Conservation (phyloP, 352 stramenopile genomes). For the Globisporangium paddicum region DNA sequence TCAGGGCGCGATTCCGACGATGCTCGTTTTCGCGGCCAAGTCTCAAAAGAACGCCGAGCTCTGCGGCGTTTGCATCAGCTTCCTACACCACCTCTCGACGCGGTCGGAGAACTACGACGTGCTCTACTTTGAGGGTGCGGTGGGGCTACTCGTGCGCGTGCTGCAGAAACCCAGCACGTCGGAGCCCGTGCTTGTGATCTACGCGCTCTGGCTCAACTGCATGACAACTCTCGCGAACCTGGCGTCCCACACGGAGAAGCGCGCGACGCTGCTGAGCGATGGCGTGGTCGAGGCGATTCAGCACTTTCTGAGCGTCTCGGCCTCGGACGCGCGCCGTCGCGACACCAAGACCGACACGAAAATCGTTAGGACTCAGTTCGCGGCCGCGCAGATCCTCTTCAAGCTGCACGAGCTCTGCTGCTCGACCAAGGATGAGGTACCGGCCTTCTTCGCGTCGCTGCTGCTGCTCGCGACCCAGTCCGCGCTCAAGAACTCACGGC, state of each 20-base stretch:
- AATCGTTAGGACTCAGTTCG: slow-evolving; percentile 51
- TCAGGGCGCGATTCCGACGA: slow-evolving; percentile 54
- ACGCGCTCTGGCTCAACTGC: slow-evolving; percentile 46
- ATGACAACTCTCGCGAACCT: slow-evolving; percentile 59
- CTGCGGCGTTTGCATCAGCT: slow-evolving; percentile 59
- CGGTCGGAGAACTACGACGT: slow-evolving; percentile 53
- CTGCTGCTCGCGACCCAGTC: slow-evolving; percentile 57
- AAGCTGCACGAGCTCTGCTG: slow-evolving; percentile 58
- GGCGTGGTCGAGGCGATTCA: slow-evolving; percentile 60
- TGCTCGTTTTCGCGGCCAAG: slow-evolving; percentile 61
- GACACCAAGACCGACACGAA: slow-evolving; percentile 38
- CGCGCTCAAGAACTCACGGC: slow-evolving; percentile 45
- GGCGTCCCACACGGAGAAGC: slow-evolving; percentile 32
- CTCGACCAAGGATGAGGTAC: slow-evolving; percentile 26
- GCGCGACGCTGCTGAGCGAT: slow-evolving; percentile 44
- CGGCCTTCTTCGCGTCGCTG: slow-evolving; percentile 53
- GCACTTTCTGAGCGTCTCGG: slow-evolving; percentile 44
- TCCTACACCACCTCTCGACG: slow-evolving; percentile 70
- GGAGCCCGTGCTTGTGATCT: slow-evolving; percentile 36
- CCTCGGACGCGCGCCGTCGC: slow-evolving; percentile 29
- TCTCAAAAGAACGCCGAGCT: slow-evolving; percentile 54
- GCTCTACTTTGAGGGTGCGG: slow-evolving; percentile 59
- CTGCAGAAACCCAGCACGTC: slow-evolving; percentile 38
- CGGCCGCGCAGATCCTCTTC: slow-evolving; percentile 46
- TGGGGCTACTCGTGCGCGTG: slow-evolving; percentile 51